Conservation (phyloP, 2,329 filamentous ascomycete genomes). For the Botrytis hyacinthi region DNA sequence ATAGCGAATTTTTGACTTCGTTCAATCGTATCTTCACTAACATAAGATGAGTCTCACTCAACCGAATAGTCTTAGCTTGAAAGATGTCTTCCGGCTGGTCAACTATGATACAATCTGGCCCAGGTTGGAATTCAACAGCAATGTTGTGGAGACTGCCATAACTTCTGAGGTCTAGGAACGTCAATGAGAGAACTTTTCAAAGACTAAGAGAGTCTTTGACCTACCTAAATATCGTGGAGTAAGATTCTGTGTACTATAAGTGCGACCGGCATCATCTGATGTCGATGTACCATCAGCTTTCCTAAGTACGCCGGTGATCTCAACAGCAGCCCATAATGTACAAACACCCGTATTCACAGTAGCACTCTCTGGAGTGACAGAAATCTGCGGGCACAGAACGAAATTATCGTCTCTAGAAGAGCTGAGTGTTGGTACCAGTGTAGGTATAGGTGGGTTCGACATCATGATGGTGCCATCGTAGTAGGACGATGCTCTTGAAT, state of each 20-base stretch:
- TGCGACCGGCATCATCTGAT: slow-evolving; percentile 8
- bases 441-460: neutral
- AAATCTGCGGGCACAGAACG: slow-evolving; percentile 36
- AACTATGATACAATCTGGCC: slow-evolving; percentile 30
- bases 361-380: slow-evolving; percentile 36
- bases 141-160: slow-evolving; percentile 37
- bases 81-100: slow-evolving; percentile 36
- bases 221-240: slow-evolving; percentile 18
- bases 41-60: slow-evolving; percentile 35
- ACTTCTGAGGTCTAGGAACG: slow-evolving; percentile 22
- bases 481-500: slow-evolving; percentile 27
- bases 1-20: slow-evolving; percentile 22
- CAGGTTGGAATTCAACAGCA: slow-evolving; percentile 33
- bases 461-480: slow-evolving; percentile 15
- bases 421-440: neutral
- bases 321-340: slow-evolving; percentile 40
- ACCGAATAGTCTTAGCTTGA: slow-evolving; percentile 28
- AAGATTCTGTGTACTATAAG: slow-evolving; percentile 3
- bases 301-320: slow-evolving; percentile 37
- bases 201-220: neutral
- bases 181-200: neutral
- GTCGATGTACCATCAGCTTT: slow-evolving; percentile 26
- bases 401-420: slow-evolving; percentile 17
- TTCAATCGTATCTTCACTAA: slow-evolving; percentile 34
- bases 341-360: slow-evolving; percentile 36